Evolutionary conservation across 306 rosid genomes (phyloP), one percentile per base, ranked within the genome.

Genomic region (Cucumis cinereus): DNA sequence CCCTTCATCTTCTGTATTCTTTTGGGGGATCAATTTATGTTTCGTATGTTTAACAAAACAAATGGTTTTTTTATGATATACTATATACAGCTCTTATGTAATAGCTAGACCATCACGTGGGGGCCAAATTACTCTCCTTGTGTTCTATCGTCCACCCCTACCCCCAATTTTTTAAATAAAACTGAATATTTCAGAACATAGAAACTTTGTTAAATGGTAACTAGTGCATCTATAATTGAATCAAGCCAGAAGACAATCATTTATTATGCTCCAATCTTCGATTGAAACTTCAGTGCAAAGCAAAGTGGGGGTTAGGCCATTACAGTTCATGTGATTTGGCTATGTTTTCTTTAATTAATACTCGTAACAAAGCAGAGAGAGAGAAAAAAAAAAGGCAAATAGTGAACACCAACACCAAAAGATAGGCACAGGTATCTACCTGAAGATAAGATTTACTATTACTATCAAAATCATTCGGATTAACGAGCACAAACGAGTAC

Each of bases 401-500:
- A 12, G 40, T 15, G 57, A 69, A 69, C 20, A 60, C 38, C n/a
- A 59, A 59, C n/a, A 41, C 10, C 28, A 40, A 8, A 23, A 66
- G 38, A 43, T 14, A 15, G 22, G 36, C 40, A 17, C 23, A 47
- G 57, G 45, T 45, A 69, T 53, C 73, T 79, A 93, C 98, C 97
- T 91, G 91, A 66, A 91, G 89, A 83, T 88, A 82, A 40, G 83
- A 80, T 77, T 85, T 89, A 81, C 73, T 74, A 67, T 60, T 36
- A 52, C 53, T 53, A 41, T 86, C 87, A 35, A 54, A 76, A 80
- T 91, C 91, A 63, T 91, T 91, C 33, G 98, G 96, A 88, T 85
- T 93, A 79, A 85, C 80, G 45, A 93, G 88, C 84, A 88, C 69
- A 38, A 88, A 84, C 17, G 58, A 78, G 62, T 62, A 58, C 57